Base-by-base conservation (phyloP, 108 stramenopile genomes). In the Conticribra weissflogii region DNA sequence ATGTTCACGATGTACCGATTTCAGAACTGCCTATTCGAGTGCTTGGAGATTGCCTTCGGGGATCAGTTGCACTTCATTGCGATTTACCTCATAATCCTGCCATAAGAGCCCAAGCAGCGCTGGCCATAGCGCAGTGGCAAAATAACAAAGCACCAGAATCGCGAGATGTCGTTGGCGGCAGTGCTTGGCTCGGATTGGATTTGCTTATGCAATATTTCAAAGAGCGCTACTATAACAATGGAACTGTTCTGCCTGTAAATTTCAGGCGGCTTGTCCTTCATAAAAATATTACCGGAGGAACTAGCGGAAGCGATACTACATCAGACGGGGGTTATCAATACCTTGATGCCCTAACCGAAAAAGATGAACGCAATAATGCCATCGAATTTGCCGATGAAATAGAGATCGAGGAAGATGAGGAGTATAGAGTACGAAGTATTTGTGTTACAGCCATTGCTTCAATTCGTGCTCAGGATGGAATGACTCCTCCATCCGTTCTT, bases 121-220 rank as follows among this genome's bases (percentile, higher is more conserved):
- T 92, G 21, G 86, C 88, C 18, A 91, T 94, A 46, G 93, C 86
- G 18, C 93, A 94, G 58, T 94, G 93, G 93, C 93, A 94, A 72
- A 94, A 92, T 63, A 92, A 92, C 44, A 90, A 94, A 68, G 93
- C 88, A 27, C 93, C 90, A 51, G 67, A 64, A 16, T 80, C 87
- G 34, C 81, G 77, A 34, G 79, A 88, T 70, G 68, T 77, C 18
- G 75, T 86, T 1, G 88, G 86, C 19, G 74, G 81, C 8, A 83
- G 83, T 58, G 76, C 84, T 44, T 94, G 93, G 93, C 58, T 90
- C 30, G 93, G 93, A 8, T 61, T 91, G 16, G 83, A 90, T 54
- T 61, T 94, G 1, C 68, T 94, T 25, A 72, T 94, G 45, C 88
- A 91, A 72, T 94, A 94, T 68, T 90, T 92, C 70, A 83, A 83